A percentile compares a stretch with the other conserved stretches of the same genome.
Evolutionary conservation across 768 basidiomycete species (phyloP).

Genomic region (Lentinus tigrinus): DNA sequence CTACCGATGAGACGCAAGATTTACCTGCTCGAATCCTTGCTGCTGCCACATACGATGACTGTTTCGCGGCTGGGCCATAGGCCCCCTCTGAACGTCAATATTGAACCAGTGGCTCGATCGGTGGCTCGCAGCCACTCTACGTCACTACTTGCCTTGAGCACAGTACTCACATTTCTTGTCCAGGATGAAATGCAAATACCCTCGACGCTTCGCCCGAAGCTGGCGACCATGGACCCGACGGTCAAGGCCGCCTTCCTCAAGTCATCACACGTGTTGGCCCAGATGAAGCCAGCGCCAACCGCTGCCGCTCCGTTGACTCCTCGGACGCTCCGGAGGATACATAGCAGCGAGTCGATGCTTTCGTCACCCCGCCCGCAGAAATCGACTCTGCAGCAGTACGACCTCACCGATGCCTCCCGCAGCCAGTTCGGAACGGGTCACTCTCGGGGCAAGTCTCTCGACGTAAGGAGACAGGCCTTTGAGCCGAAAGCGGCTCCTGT

Average conservation of each 20-base stretch:
- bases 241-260: constrained; percentile 93
- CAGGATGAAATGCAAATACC: constrained; percentile 93
- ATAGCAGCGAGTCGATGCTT: constrained; percentile 67
- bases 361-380: constrained; percentile 45
- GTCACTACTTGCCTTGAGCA: neutral
- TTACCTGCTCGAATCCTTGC: constrained; percentile 2
- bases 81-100: neutral
- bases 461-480: constrained; percentile 33
- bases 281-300: constrained; percentile 34
- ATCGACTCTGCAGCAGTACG: constrained; percentile 6
- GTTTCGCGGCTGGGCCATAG: neutral
- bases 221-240: constrained; percentile 75
- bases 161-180: neutral
- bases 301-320: constrained; percentile 44
- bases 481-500: constrained; percentile 5
- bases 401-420: constrained; percentile 9
- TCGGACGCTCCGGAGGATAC: constrained; percentile 61
- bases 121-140: neutral
- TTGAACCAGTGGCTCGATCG: neutral
- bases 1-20: neutral
- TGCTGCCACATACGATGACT: constrained; percentile 2
- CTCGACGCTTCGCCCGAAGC: constrained; percentile 69
- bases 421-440: constrained; percentile 10
- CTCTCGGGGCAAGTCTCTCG: constrained; percentile 59
- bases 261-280: constrained; percentile 67